These are phyloP conservation scores for Tuber aestivum DNA, from an alignment of 495 filamentous ascomycete genomes.

Conservation along the genomic window DNA sequence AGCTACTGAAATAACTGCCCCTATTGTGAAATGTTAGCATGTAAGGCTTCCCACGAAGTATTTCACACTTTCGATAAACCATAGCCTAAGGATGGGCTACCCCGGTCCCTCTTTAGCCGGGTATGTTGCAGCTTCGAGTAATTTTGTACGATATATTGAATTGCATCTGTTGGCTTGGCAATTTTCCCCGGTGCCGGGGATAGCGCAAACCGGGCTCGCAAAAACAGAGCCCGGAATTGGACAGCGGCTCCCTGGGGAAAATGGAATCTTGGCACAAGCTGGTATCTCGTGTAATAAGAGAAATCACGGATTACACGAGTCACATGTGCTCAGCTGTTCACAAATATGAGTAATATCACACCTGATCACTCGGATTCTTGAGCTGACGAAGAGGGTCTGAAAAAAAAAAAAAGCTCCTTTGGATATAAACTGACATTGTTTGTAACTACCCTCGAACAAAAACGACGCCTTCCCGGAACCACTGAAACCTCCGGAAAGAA, in stretches of 20 bases:
- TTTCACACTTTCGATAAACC: too few species aligned
- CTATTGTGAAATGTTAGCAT: too few species aligned
- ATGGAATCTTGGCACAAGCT: neutral
- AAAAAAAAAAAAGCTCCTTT: neutral
- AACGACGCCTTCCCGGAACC: neutral
- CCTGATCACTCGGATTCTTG: neutral
- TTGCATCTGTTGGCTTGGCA: too few species aligned
- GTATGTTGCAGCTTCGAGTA: too few species aligned
- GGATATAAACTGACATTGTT: neutral
- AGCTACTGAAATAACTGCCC: too few species aligned
- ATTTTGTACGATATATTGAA: too few species aligned
- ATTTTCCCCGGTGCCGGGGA: neutral
- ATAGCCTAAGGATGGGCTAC: too few species aligned
- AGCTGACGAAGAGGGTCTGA: too few species aligned
- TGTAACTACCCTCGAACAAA: neutral
- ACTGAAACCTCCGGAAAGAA: neutral
- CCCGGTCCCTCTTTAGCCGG: too few species aligned
- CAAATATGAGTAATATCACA: neutral
- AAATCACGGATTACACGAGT: neutral
- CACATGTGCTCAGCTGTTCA: neutral
- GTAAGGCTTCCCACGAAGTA: too few species aligned
- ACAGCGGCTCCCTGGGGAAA: neutral
- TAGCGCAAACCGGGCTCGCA: neutral
- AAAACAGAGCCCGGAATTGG: neutral
- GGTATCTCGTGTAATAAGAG: neutral